Conservation (phyloP, 164 flowering plant species). For the Kalanchoe fedtschenkoi region DNA sequence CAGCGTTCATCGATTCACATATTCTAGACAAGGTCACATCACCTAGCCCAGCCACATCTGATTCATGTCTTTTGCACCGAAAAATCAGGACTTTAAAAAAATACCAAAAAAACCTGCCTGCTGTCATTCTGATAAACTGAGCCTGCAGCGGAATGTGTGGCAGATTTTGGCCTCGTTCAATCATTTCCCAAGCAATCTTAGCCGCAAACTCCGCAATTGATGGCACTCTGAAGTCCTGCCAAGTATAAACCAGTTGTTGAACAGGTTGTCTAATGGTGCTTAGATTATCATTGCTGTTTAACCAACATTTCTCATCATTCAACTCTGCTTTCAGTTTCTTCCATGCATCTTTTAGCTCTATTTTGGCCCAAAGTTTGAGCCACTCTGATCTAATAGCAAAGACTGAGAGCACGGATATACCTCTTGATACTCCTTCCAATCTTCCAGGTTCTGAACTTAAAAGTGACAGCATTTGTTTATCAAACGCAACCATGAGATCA, state of each 20-base stretch:
- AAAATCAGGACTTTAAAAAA: slow-evolving; percentile 28
- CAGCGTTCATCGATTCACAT: slow-evolving; percentile 43
- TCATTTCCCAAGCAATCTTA: slow-evolving; percentile 32
- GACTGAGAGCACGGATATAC: slow-evolving; percentile 28
- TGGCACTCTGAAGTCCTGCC: slow-evolving; percentile 49
- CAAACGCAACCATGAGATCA: slow-evolving; percentile 43
- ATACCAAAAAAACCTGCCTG: slow-evolving; percentile 32
- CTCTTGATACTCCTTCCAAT: slow-evolving; percentile 13
- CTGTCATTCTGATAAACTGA: slow-evolving; percentile 39
- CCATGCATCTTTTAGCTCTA: slow-evolving; percentile 50
- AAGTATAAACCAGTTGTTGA: slow-evolving; percentile 21
- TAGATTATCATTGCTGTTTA: slow-evolving; percentile 8
- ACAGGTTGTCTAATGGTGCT: slow-evolving; percentile 12
- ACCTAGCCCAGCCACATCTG: slow-evolving; percentile 9
- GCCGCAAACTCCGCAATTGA: slow-evolving; percentile 31
- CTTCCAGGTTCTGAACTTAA: slow-evolving; percentile 25
- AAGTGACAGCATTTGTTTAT: slow-evolving; percentile 44
- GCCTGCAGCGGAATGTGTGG: slow-evolving; percentile 19
- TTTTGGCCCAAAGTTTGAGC: slow-evolving; percentile 56
- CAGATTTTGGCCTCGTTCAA: slow-evolving; percentile 37
- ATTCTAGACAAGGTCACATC: slow-evolving; percentile 19
- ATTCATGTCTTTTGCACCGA: slow-evolving; percentile 22
- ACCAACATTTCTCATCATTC: slow-evolving; percentile 41
- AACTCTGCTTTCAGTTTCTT: slow-evolving; percentile 40
- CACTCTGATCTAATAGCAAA: slow-evolving; percentile 46